Percentiles rank a stretch among this genome's conserved stretches.
Evolutionary conservation across 1,284 basidiomycete species (phyloP).

Genomic region (Ceratobasidium sp.): DNA sequence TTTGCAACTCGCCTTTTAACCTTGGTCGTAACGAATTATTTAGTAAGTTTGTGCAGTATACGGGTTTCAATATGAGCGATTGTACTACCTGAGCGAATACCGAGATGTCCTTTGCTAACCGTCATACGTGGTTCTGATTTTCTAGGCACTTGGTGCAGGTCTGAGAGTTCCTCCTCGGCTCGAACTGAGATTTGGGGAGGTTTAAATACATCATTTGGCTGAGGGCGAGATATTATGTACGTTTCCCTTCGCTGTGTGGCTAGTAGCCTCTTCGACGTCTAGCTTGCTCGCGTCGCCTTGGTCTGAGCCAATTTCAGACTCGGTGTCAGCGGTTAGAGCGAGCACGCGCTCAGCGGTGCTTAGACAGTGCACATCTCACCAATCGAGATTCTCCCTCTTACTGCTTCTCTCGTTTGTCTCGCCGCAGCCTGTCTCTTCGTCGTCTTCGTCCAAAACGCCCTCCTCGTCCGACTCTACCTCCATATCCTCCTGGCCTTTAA

Average conservation of each 20-base stretch:
- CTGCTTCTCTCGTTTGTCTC: conserved; percentile 52
- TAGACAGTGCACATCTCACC: conserved; percentile 62
- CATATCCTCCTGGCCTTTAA: conserved; percentile 56
- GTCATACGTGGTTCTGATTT: conserved; percentile 71
- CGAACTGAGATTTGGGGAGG: too few relatives aligned
- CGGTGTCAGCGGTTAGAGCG: conserved; percentile 46
- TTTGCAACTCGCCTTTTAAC: conserved; percentile 80
- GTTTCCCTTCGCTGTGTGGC: conserved; percentile 4
- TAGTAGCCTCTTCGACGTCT: background rate
- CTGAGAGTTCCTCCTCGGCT: conserved; percentile 51
- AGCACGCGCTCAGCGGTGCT: conserved; percentile 33
- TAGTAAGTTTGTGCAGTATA: conserved; percentile 83
- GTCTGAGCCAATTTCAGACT: conserved; percentile 52
- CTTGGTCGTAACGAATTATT: conserved; percentile 90
- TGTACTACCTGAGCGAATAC: conserved; percentile 1
- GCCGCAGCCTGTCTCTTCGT: conserved; percentile 53
- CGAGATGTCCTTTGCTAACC: conserved; percentile 79
- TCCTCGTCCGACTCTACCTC: conserved; percentile 49
- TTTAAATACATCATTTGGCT: background rate
- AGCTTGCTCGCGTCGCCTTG: conserved; percentile 48
- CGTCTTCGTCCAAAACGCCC: too few relatives aligned
- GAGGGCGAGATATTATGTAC: background rate
- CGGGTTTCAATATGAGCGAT: conserved; percentile 29
- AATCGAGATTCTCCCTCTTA: conserved; percentile 57
- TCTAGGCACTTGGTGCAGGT: background rate